Evolutionary conservation across 768 basidiomycete species (phyloP).

Genomic region (Suillus discolor): DNA sequence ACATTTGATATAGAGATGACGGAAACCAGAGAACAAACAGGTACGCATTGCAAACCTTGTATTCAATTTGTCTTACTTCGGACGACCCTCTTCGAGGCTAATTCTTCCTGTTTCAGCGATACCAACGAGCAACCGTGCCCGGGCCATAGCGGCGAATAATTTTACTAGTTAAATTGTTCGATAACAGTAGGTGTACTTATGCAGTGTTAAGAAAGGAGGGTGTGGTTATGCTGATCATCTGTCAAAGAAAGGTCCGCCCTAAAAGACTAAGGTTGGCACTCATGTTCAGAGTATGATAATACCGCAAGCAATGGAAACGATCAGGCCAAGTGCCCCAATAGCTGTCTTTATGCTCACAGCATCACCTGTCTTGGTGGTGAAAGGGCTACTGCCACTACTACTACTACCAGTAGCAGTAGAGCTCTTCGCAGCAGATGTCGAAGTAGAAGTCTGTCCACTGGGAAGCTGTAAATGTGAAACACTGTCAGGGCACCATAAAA

Average conservation of each 20-base stretch:
- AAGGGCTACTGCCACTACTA: constrained; percentile 7
- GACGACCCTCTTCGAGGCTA: neutral
- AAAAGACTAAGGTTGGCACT: neutral
- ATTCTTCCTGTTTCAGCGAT: neutral
- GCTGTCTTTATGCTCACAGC: constrained; percentile 12
- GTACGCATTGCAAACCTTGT: neutral
- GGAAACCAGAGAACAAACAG: neutral
- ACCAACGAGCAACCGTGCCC: neutral
- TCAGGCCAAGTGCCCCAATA: constrained; percentile 7
- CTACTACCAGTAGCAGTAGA: neutral
- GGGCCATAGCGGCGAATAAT: neutral
- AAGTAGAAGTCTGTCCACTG: constrained; percentile 6
- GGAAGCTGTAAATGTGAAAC: neutral
- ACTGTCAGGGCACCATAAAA: neutral
- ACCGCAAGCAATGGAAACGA: constrained; percentile 16
- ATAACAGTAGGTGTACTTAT: neutral
- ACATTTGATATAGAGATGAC: neutral
- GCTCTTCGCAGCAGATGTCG: neutral
- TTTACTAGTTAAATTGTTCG: neutral
- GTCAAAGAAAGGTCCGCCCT: neutral
- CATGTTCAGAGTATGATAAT: constrained; percentile 16
- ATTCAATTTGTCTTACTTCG: neutral
- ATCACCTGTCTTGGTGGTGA: neutral
- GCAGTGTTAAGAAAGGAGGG: neutral
- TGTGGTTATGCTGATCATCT: neutral